Evolutionary conservation across 305 asterid species (phyloP).

Genomic region (Stenogyne calaminthoides): DNA sequence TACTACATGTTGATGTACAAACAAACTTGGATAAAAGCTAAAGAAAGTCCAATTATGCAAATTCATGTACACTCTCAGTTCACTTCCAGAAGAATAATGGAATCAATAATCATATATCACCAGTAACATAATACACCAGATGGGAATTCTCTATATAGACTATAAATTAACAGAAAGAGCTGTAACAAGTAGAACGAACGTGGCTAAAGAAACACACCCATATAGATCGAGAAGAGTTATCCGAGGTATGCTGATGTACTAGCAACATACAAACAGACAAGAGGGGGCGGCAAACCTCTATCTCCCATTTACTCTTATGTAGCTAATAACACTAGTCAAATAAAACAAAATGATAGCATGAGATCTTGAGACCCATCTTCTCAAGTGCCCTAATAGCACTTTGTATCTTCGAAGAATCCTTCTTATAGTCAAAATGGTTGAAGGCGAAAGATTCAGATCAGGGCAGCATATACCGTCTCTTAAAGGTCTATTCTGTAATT

Average conservation of each 20-base stretch:
- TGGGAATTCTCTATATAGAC: background rate
- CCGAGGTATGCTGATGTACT: conserved; percentile 20
- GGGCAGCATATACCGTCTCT: conserved; percentile 2
- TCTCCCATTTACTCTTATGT: conserved; percentile 15
- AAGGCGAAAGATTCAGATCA: conserved; percentile 23
- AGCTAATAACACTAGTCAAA: conserved; percentile 20
- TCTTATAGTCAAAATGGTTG: conserved; percentile 3
- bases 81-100: conserved; percentile 16
- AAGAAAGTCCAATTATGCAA: background rate
- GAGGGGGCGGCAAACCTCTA: background rate
- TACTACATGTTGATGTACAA: background rate
- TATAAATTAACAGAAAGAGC: conserved; percentile 12
- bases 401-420: conserved; percentile 19
- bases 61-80: background rate
- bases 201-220: conserved; percentile 11
- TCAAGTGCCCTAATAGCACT: conserved; percentile 23
- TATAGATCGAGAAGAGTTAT: background rate
- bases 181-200: conserved; percentile 16
- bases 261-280: conserved; percentile 9
- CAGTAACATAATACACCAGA: conserved; percentile 6
- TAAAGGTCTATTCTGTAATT: conserved; percentile 16
- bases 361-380: conserved; percentile 23
- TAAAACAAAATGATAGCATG: conserved; percentile 29
- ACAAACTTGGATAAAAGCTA: background rate
- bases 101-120: conserved; percentile 18